These are phyloP conservation scores for Vitrella brassicaformis DNA, from an alignment of 73 alveolate species.

Conservation along the genomic window DNA sequence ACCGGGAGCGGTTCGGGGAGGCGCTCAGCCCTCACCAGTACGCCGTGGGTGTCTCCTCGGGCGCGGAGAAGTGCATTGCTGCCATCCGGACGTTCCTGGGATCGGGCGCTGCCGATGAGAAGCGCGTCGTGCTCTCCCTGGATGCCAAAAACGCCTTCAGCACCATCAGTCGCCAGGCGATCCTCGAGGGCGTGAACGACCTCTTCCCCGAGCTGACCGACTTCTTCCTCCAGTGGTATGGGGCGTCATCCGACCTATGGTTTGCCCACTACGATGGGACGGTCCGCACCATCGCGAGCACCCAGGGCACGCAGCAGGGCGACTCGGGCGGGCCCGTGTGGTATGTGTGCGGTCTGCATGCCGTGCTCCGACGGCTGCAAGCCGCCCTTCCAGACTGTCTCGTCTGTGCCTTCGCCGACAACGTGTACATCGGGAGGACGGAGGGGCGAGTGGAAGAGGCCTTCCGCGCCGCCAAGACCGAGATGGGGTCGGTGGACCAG, in stretches of 20 bases:
- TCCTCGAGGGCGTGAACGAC: not conserved
- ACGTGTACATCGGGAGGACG: too few species aligned
- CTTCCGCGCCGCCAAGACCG: too few species aligned
- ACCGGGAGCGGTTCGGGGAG: not conserved
- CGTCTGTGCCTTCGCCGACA: too few species aligned
- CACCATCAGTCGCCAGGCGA: not conserved
- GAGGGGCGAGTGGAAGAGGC: too few species aligned
- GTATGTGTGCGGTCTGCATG: too few species aligned
- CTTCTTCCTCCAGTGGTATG: slow-evolving; percentile 3
- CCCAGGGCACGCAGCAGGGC: not conserved
- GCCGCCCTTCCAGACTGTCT: too few species aligned
- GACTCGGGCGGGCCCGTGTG: not conserved
- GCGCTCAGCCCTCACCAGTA: not conserved
- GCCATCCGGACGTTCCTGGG: not conserved
- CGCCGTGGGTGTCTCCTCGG: not conserved
- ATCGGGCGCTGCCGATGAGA: not conserved
- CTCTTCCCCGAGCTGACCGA: not conserved
- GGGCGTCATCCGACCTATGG: not conserved
- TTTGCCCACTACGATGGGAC: not conserved
- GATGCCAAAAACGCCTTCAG: slow-evolving; percentile 1
- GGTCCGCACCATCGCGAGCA: too few species aligned
- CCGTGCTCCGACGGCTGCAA: too few species aligned
- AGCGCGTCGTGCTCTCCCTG: not conserved
- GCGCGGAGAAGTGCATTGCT: not conserved
- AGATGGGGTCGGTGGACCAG: too few species aligned